phyloP scores from a whole-genome alignment of 164 flowering plant genomes.

The Cinnamomum micranthum region DNA sequence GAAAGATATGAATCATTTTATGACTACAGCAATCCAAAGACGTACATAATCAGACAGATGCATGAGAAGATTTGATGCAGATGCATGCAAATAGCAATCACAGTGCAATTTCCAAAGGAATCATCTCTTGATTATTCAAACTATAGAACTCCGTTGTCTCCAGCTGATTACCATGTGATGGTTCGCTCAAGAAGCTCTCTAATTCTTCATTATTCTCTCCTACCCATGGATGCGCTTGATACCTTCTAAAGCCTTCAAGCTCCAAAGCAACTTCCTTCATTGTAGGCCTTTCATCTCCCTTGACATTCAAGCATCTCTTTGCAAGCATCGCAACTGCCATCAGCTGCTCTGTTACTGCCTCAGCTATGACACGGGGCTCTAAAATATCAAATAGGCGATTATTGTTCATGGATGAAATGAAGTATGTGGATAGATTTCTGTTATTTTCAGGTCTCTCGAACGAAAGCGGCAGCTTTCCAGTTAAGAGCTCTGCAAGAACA shows the following conservation, averaged over 20 bases:
- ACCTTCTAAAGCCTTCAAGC: neutral
- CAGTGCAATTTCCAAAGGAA: neutral
- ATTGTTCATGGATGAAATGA: slow-evolving; percentile 2
- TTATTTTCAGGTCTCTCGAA: neutral
- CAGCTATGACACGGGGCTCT: neutral
- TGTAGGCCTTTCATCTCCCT: slow-evolving; percentile 3
- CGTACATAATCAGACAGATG: too few species aligned
- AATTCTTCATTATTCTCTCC: neutral
- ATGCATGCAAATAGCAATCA: neutral
- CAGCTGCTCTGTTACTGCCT: neutral
- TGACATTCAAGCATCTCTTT: slow-evolving; percentile 3
- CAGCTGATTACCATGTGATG: neutral
- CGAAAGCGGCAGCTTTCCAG: slow-evolving; percentile 19
- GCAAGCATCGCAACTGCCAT: neutral
- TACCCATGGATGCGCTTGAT: neutral
- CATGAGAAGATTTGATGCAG: too few species aligned
- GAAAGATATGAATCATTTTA: too few species aligned
- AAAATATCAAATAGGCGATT: neutral
- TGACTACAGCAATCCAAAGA: too few species aligned
- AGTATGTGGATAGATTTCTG: neutral
- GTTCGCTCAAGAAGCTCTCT: neutral
- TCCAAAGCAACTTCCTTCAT: slow-evolving; percentile 7
- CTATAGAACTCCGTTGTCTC: neutral
- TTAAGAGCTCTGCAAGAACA: slow-evolving; percentile 22
- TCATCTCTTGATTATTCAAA: neutral